Percentiles rank a stretch among this genome's conserved stretches.
Evolutionary conservation across 371 early-diverging fungal genomes (phyloP).

Genomic region (Aphelidium insulamus): DNA sequence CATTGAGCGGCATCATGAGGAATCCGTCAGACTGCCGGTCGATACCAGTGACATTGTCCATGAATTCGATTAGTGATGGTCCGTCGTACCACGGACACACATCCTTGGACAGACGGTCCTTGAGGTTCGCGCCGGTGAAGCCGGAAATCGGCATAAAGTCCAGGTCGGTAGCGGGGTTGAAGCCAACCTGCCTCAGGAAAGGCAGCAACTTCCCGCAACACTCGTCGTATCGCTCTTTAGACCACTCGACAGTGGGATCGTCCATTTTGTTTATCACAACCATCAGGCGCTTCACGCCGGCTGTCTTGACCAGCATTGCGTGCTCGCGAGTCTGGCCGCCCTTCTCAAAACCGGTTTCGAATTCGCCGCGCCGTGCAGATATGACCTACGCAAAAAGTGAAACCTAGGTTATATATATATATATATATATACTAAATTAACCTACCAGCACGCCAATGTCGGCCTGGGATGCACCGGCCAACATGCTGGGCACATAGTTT

Average conservation of each 20-base stretch:
- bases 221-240: constrained; percentile 79
- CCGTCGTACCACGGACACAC: constrained; percentile 65
- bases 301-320: constrained; percentile 84
- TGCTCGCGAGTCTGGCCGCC: constrained; percentile 99
- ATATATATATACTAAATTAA: not conserved
- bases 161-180: constrained; percentile 69
- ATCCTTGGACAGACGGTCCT: constrained; percentile 37
- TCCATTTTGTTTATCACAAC: constrained; percentile 98
- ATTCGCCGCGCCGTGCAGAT: constrained; percentile 97
- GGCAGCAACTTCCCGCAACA: constrained; percentile 55
- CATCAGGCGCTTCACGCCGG: constrained; percentile 77
- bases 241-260: constrained; percentile 86
- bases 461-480: constrained; percentile 89
- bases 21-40: constrained; percentile 71
- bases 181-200: constrained; percentile 79
- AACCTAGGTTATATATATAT: no score
- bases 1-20: constrained; percentile 77
- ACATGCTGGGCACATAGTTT: constrained; percentile 98
- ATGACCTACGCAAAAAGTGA: constrained; percentile 30
- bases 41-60: constrained; percentile 52
- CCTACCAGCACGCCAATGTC: constrained; percentile 78
- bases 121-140: constrained; percentile 85
- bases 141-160: constrained; percentile 83
- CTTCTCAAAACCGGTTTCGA: constrained; percentile 98
- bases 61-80: constrained; percentile 70